Evolutionary conservation across 1,139 yeast genomes (phyloP), one percentile per base, ranked within the genome.

Genomic region (Sugiyamaella neomexicana): DNA sequence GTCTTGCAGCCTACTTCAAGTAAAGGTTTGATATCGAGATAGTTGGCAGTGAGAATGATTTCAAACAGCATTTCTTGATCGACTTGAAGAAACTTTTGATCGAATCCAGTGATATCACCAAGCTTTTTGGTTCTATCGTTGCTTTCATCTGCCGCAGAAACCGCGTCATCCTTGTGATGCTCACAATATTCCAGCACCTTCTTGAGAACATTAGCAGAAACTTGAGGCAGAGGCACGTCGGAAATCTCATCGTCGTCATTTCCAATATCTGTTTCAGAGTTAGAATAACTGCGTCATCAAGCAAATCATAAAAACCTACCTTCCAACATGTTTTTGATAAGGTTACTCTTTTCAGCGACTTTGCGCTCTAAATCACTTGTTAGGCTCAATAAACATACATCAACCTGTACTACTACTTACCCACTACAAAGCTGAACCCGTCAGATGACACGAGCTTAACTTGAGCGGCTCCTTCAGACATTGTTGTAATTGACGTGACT

Each of bases 41-140:
- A 95, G 73, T 95, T 95, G 47, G 99, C 97, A 15, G 99, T 97
- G 45, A 89, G 77, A 61, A 95, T 90, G 71, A 95, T 93, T 70
- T 93, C 99, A 68, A 93, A 95, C 61, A 95, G 81, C 97, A 95
- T 90, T 69, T 95, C 99, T 72, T 95, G 99, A 72, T 95, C 99
- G 42, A 95, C 98, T 64, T 89, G 89, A 68, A 95, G 80, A 72
- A 93, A 95, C 70, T 87, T 89, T 72, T 89, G 89, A 74, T 95
- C 99, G 99, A 99, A 95, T 58, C 91, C 95, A 61, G 88, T 93
- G 55, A 93, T 75, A 57, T 76, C 78, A 25, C 71, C 68, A 23
- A 71, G 60, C 53, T 67, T 67, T 57, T 68, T 64, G 56, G 66
- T 62, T 36, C 72, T 64, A 50, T 70, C 73, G 3, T 89, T 89